Conservation (phyloP, 2,329 filamentous ascomycete genomes). For the Penicillium sp. region DNA sequence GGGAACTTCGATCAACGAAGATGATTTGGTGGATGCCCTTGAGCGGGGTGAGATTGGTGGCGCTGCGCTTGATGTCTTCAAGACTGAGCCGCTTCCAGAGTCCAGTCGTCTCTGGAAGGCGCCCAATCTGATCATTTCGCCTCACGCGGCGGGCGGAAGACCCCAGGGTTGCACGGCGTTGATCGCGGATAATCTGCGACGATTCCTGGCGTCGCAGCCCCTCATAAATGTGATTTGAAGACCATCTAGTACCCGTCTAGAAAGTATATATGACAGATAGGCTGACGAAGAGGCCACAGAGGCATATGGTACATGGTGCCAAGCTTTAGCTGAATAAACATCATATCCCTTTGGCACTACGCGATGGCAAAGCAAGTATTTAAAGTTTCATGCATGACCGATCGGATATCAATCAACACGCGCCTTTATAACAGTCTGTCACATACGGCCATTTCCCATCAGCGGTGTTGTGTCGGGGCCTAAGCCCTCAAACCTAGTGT, state of each 20-base stretch:
- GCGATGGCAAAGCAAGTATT: neutral
- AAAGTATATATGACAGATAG: neutral
- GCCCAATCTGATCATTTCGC: constrained; percentile 21
- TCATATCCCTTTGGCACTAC: neutral
- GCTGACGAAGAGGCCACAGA: neutral
- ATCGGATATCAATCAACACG: neutral
- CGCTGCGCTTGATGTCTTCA: constrained; percentile 23
- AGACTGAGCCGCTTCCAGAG: constrained; percentile 18
- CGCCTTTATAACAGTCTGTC: neutral
- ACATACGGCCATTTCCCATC: neutral
- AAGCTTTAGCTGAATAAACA: neutral
- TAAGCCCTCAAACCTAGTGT: too few relatives aligned
- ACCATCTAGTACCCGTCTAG: neutral
- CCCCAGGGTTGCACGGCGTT: constrained; percentile 58
- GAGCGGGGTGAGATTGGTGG: constrained; percentile 21
- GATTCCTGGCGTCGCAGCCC: constrained; percentile 56
- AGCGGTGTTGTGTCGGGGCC: too few relatives aligned
- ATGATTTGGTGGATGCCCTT: constrained; percentile 18
- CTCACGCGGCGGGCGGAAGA: constrained; percentile 34
- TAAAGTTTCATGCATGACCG: too few relatives aligned
- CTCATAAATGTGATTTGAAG: constrained; percentile 53
- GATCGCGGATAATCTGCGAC: constrained; percentile 58
- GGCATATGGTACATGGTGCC: neutral
- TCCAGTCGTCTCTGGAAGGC: constrained; percentile 21
- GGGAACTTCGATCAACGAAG: constrained; percentile 21